phyloP scores from a whole-genome alignment of 306 rosid genomes.

The Carpinus viminea region DNA sequence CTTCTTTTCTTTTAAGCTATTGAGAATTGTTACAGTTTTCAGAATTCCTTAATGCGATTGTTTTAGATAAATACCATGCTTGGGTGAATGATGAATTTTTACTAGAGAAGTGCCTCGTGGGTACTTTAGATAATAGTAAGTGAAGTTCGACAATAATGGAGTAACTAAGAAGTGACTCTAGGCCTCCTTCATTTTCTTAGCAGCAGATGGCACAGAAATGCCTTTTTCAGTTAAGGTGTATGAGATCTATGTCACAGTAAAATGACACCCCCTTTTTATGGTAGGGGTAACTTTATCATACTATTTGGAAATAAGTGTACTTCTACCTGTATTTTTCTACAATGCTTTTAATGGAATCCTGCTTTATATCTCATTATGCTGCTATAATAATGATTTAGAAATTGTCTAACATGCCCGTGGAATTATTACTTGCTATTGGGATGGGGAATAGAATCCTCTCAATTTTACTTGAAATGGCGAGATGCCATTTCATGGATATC shows the following conservation, averaged over 20 bases:
- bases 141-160: slow-evolving; percentile 24
- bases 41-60: slow-evolving; percentile 44
- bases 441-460: no score
- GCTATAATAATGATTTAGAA: not conserved
- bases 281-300: not conserved
- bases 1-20: not conserved
- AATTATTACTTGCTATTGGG: no score
- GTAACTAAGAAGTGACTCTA: not conserved
- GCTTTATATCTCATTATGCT: not conserved
- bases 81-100: slow-evolving; percentile 92
- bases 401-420: not conserved
- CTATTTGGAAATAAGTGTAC: not conserved
- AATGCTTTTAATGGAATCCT: not conserved
- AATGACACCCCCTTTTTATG: not conserved
- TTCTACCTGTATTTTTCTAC: not conserved
- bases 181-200: slow-evolving; percentile 4
- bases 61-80: slow-evolving; percentile 88
- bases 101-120: slow-evolving; percentile 85
- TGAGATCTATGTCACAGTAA: not conserved
- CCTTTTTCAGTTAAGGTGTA: not conserved
- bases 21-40: not conserved
- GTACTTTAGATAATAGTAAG: slow-evolving; percentile 58
- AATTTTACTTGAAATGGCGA: no score
- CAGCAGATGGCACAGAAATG: not conserved
- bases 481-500: no score